These are phyloP conservation scores for Podospora tetraspora DNA, from an alignment of 495 filamentous ascomycete species.

Conservation along the genomic window DNA sequence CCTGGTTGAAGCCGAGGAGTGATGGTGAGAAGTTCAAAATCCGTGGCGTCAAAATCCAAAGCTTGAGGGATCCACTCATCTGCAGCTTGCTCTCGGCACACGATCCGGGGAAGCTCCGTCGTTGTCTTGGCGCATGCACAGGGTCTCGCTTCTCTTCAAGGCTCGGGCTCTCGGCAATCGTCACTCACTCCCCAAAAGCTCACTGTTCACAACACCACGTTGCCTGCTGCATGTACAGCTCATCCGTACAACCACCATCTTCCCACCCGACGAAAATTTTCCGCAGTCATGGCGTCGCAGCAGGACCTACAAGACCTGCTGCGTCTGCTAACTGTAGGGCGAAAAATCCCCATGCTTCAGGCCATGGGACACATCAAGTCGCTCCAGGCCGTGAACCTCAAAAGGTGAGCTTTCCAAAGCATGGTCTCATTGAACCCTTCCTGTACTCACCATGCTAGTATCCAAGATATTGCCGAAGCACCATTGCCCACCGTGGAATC, in stretches of 20 bases:
- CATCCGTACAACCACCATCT: no score
- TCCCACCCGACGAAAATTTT: background rate
- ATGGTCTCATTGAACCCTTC: background rate
- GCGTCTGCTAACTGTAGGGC: constrained; percentile 68
- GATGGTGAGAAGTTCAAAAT: background rate
- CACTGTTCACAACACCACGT: background rate
- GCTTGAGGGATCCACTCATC: background rate
- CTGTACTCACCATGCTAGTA: constrained; percentile 31
- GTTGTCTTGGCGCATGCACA: background rate
- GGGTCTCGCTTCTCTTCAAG: background rate
- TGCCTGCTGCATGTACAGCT: background rate
- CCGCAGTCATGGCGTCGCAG: constrained; percentile 42
- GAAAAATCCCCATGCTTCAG: constrained; percentile 62
- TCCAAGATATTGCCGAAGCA: constrained; percentile 58
- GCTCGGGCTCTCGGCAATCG: background rate
- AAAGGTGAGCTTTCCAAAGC: constrained; percentile 44
- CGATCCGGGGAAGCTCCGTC: background rate
- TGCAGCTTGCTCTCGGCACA: background rate
- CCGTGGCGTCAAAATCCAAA: background rate
- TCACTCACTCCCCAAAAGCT: background rate
- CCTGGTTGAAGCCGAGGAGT: background rate
- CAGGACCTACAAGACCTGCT: constrained; percentile 66
- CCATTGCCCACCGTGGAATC: constrained; percentile 48
- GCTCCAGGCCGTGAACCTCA: constrained; percentile 58
- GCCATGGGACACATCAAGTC: constrained; percentile 66